These are phyloP conservation scores for Trypanosoma theileri DNA, from an alignment of 208 protist species.

Conservation along the genomic window DNA sequence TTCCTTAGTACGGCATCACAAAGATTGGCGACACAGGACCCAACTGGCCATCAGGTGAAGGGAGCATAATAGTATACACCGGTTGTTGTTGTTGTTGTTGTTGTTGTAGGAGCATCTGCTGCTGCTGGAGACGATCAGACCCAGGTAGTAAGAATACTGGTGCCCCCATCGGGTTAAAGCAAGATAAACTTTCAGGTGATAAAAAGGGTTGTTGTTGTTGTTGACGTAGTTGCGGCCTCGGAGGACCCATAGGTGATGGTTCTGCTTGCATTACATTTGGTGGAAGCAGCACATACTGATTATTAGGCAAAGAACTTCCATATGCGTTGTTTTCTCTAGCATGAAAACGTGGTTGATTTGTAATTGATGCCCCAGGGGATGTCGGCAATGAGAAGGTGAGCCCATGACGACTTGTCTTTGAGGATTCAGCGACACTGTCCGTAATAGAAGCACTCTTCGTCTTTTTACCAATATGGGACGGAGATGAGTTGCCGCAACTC, in stretches of 20 bases:
- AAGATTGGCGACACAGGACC: not conserved
- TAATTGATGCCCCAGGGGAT: conserved; percentile 7
- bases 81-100: conserved; percentile 1
- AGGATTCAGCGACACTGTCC: not conserved
- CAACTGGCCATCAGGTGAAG: not conserved
- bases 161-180: not conserved
- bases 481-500: conserved; percentile 25
- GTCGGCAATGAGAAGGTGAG: not conserved
- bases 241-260: not conserved
- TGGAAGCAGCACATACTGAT: not conserved
- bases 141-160: not conserved
- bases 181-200: conserved; percentile 16
- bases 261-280: not conserved
- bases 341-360: not conserved
- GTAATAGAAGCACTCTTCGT: not conserved
- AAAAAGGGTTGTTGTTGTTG: conserved; percentile 6
- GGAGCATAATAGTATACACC: conserved; percentile 14
- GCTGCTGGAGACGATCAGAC: not conserved
- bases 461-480: conserved; percentile 3
- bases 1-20: conserved; percentile 13
- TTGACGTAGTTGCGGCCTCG: conserved; percentile 3
- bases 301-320: conserved; percentile 3
- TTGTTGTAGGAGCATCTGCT: not conserved
- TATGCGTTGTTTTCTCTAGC: not conserved
- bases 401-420: conserved; percentile 1